Evolutionary conservation across 1,284 basidiomycete genomes (phyloP).

Genomic region (Apiotrichum veenhuisii): DNA sequence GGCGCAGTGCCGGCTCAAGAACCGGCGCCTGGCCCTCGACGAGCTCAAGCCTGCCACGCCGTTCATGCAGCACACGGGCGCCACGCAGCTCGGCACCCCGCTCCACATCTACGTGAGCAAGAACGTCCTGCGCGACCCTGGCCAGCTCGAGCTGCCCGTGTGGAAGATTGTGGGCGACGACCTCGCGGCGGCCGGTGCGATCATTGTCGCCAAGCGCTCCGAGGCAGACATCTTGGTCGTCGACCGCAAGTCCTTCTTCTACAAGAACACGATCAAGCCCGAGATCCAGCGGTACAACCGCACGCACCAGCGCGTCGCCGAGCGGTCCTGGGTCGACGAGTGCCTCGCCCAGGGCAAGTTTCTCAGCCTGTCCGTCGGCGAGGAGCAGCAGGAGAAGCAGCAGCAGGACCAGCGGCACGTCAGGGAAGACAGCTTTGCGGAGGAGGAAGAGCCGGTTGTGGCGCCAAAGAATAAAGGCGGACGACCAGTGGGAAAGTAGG

Average conservation of each 20-base stretch:
- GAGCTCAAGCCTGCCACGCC: conserved; percentile 11
- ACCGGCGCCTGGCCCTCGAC: neutral
- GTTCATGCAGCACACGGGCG: conserved; percentile 1
- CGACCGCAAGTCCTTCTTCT: conserved; percentile 30
- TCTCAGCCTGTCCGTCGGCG: conserved; percentile 4
- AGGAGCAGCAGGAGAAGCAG: neutral
- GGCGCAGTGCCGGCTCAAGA: conserved; percentile 12
- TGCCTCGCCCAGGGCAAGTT: conserved; percentile 22
- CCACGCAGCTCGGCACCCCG: conserved; percentile 12
- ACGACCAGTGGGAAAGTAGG: conserved; percentile 37
- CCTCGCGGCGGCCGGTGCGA: conserved; percentile 22
- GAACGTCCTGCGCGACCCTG: conserved; percentile 28
- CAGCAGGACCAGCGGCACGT: neutral
- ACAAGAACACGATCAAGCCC: conserved; percentile 16
- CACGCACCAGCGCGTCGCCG: conserved; percentile 31
- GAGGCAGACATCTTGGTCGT: conserved; percentile 40
- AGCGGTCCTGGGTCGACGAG: conserved; percentile 40
- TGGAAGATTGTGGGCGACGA: conserved; percentile 5
- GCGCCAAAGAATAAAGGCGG: conserved; percentile 23
- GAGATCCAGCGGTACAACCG: conserved; percentile 29
- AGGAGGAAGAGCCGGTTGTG: conserved; percentile 18
- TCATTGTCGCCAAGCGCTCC: conserved; percentile 28
- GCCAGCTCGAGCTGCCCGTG: conserved; percentile 6
- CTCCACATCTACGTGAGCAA: conserved; percentile 35
- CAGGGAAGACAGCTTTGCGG: conserved; percentile 21